phyloP scores from a whole-genome alignment of 78 protist genomes.

The Bigelowiella natans region DNA sequence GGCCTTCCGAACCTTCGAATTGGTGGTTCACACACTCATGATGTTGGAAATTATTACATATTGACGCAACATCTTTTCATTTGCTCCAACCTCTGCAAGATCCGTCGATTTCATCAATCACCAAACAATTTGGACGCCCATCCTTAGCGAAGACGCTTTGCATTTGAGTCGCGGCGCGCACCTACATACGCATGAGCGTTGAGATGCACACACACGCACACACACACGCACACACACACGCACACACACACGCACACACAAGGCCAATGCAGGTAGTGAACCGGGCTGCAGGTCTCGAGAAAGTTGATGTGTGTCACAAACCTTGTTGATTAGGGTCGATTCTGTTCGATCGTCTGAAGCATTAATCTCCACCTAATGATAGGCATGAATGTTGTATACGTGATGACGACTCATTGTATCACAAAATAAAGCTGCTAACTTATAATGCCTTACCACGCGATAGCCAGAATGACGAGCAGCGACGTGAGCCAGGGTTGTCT shows the following conservation, averaged over 20 bases:
- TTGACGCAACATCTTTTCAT: neutral
- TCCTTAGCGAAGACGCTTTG: conserved; percentile 4
- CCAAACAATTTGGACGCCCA: conserved; percentile 50
- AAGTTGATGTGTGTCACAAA: neutral
- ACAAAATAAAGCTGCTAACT: neutral
- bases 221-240: neutral
- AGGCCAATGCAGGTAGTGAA: neutral
- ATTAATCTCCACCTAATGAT: conserved; percentile 24
- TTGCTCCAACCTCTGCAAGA: neutral
- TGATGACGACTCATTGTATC: neutral
- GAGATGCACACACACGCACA: neutral
- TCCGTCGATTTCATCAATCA: conserved; percentile 78
- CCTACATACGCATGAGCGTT: neutral
- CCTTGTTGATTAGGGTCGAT: neutral
- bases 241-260: neutral
- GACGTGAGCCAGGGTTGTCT: conserved; percentile 78
- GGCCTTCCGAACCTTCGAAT: conserved; percentile 13
- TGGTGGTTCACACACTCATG: no score
- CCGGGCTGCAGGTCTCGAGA: no score
- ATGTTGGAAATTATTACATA: neutral
- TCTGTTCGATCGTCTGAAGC: conserved; percentile 7
- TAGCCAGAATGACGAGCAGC: conserved; percentile 61
- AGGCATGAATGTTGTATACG: neutral
- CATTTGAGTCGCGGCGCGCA: conserved; percentile 40
- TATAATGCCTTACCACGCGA: neutral